Evolutionary conservation across 345 rosid species (phyloP), one percentile per base, ranked within the genome.

Genomic region (Pelargonium nanum): DNA sequence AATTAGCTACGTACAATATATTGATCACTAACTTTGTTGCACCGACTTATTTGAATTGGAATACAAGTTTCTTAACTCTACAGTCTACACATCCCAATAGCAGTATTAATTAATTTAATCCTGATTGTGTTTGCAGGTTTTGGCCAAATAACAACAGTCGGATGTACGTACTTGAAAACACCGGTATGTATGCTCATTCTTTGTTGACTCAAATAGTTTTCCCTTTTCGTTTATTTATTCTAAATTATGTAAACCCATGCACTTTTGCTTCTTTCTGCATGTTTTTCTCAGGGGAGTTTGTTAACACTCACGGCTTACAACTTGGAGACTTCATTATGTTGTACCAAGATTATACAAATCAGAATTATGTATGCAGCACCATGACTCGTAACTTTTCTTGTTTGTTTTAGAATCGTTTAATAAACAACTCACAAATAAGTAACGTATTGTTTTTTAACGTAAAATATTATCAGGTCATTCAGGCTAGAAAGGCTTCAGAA

Each of bases 71-170:
- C n/a, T n/a, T n/a, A n/a, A n/a, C n/a, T n/a, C n/a, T n/a, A n/a
- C n/a, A n/a, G n/a, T n/a, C n/a, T n/a, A n/a, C n/a, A n/a, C n/a
- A n/a, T n/a, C n/a, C n/a, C n/a, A n/a, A n/a, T 2, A 9, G 15
- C 9, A 40, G 12, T 40, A 40, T 40, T 40, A 40, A 0, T 40
- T 3, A 40, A 6, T 40, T 40, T 40, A 17, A 9, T 40, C 48
- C 15, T 40, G 48, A 40, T 40, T 40, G 22, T 55, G 28, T 16
- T 0, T 72, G 28, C 85, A 94, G 99, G 85, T 94, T 83, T 72
- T 90, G 99, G 97, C 99, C 99, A 20, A 90, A 90, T 62, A 94
- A 94, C 86, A 94, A 84, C 59, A 94, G 99, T 68, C 70, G 97
- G 53, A 94, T 94, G 97, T 90, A 94, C 57, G 97, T 94, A 32